Conservation (phyloP, 768 basidiomycete genomes). For the Tulasnella sp. region DNA sequence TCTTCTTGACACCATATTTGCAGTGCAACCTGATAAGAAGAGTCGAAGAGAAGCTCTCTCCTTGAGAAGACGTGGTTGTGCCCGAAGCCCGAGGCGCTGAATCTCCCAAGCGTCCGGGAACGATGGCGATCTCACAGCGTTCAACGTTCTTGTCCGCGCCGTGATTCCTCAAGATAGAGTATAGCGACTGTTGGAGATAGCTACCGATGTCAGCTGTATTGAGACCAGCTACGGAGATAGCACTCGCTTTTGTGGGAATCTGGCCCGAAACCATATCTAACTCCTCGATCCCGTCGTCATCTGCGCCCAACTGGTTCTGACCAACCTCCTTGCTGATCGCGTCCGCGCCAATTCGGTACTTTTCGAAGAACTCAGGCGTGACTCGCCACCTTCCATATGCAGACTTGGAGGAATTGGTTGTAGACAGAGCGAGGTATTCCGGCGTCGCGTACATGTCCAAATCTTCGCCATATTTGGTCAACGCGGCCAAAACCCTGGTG, state of each 20-base stretch:
- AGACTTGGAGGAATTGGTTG: conserved; percentile 70
- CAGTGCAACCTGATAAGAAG: conserved; percentile 64
- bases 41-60: conserved; percentile 52
- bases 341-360: conserved; percentile 35
- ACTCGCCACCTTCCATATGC: conserved; percentile 75
- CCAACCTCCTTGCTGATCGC: neutral
- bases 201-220: neutral
- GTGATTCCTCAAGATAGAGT: conserved; percentile 62
- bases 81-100: conserved; percentile 21
- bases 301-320: neutral
- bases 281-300: conserved; percentile 13
- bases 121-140: conserved; percentile 59
- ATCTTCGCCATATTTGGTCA: conserved; percentile 77
- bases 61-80: conserved; percentile 33
- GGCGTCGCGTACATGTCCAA: conserved; percentile 53
- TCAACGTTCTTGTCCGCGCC: conserved; percentile 69
- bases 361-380: conserved; percentile 54
- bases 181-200: conserved; percentile 38
- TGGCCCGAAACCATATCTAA: conserved; percentile 27
- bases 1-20: conserved; percentile 78
- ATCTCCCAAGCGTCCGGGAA: conserved; percentile 35
- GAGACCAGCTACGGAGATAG: neutral
- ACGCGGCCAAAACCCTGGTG: conserved; percentile 59
- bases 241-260: conserved; percentile 51
- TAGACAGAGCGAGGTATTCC: conserved; percentile 50